These are phyloP conservation scores for Xylaria nigripes DNA, from an alignment of 495 filamentous ascomycete genomes.

Conservation along the genomic window DNA sequence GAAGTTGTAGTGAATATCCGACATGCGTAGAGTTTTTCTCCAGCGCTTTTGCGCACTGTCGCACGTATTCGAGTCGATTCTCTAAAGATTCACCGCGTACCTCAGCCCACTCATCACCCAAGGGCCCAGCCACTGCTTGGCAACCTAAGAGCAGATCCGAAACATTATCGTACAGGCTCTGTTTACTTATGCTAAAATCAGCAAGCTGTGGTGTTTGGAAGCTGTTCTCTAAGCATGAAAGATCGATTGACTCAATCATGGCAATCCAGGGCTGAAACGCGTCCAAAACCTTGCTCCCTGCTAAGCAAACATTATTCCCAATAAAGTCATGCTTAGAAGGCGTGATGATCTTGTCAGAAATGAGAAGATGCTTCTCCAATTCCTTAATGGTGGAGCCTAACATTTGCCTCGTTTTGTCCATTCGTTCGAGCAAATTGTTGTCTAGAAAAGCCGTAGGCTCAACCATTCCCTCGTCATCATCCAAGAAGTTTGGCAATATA, in stretches of 20 bases:
- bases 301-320: conserved; percentile 63
- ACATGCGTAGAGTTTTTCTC: conserved; percentile 83
- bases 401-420: conserved; percentile 76
- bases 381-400: conserved; percentile 74
- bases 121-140: conserved; percentile 77
- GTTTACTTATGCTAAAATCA: conserved; percentile 85
- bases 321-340: conserved; percentile 61
- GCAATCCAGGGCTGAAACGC: conserved; percentile 82
- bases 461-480: conserved; percentile 68
- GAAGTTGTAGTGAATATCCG: conserved; percentile 74
- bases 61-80: conserved; percentile 70
- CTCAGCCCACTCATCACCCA: conserved; percentile 93
- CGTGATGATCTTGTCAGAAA: conserved; percentile 70
- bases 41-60: conserved; percentile 64
- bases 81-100: conserved; percentile 87
- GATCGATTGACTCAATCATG: conserved; percentile 78
- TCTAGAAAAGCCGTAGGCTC: conserved; percentile 72
- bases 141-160: conserved; percentile 81
- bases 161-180: conserved; percentile 83
- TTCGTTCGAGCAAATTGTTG: conserved; percentile 62
- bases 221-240: conserved; percentile 61
- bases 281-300: conserved; percentile 70
- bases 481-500: conserved; percentile 67
- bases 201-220: conserved; percentile 78
- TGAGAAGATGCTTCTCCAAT: conserved; percentile 71